phyloP scores from a whole-genome alignment of 2,329 filamentous ascomycete genomes.

The Emergomyces africanus region DNA sequence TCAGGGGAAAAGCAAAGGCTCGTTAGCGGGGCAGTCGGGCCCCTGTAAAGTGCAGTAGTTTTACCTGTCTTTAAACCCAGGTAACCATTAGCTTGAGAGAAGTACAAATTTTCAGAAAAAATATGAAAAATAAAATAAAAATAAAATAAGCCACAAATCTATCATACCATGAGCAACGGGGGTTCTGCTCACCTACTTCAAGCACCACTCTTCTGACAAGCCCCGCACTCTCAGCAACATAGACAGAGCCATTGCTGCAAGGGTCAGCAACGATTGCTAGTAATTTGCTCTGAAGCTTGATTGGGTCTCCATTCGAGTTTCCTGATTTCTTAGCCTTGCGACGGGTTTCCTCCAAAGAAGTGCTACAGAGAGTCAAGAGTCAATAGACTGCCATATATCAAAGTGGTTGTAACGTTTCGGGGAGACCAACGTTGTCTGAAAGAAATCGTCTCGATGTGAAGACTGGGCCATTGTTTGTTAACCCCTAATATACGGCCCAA shows the following conservation, averaged over 20 bases:
- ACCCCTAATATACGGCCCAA: background rate
- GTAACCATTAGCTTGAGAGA: conserved; percentile 5
- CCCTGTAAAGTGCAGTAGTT: conserved; percentile 46
- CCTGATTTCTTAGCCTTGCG: conserved; percentile 60
- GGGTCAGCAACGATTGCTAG: conserved; percentile 61
- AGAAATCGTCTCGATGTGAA: conserved; percentile 68
- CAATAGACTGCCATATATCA: background rate
- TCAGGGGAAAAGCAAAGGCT: conserved; percentile 53
- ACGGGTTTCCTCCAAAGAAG: conserved; percentile 37
- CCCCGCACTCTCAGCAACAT: conserved; percentile 79
- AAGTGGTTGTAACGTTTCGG: background rate
- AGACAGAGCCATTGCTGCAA: conserved; percentile 47
- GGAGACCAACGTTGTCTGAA: conserved; percentile 68
- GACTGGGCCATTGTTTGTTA: conserved; percentile 48
- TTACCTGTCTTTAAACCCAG: conserved; percentile 29
- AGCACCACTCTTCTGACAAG: conserved; percentile 60
- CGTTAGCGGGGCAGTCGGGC: conserved; percentile 68
- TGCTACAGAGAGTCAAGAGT: conserved; percentile 23
- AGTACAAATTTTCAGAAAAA: background rate
- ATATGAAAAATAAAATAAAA: conserved; percentile 1
- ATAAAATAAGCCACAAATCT: too few species aligned
- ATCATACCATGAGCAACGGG: background rate
- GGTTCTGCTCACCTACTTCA: conserved; percentile 48
- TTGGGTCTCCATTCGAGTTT: conserved; percentile 73
- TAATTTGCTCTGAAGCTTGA: conserved; percentile 74